Evolutionary conservation across 257 asterid species (phyloP), one percentile per base, ranked within the genome.

Genomic region (Linderniella brevidens): DNA sequence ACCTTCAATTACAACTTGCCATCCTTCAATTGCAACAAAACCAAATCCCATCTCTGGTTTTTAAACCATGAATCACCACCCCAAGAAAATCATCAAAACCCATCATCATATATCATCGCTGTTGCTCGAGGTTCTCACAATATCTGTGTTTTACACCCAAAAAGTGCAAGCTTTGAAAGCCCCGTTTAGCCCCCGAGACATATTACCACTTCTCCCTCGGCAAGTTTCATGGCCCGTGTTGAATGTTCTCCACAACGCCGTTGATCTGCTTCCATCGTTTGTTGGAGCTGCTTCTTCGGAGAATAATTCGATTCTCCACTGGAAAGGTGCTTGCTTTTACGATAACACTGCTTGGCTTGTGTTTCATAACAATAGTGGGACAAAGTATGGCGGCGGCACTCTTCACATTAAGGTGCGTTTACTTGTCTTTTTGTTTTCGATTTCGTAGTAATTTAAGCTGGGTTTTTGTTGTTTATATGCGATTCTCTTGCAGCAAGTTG

Each of bases 311-410:
- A 17, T 54, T 15, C 42, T 74, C 39, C 51, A 68, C 37, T 86
- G 96, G 94, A 76, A 86, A 66, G 93, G 93, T 19, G 77, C 93
- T 35, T 84, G 95, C 58, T 84, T 84, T 38, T 74, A 64, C 58
- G 39, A 80, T 16, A 80, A 78, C 58, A 75, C 58, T 38, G 95
- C 95, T 56, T 73, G 92, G 92, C 44, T 85, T 67, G 85, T 55
- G 63, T 82, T 85, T 35, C 74, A 80, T 54, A 85, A 80, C 47
- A 75, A 80, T 52, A 65, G 65, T 51, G 69, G 76, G 8, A 78
- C 55, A 50, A 49, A 64, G 57, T 85, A 76, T 67, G 95, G 92
- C 37, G 95, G 95, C 8, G 95, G 92, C 4, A 85, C 93, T 35
- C 92, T 85, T 53, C 95, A 78, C 64, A 53, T 85, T 53, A 80